Evolutionary conservation across 768 basidiomycete genomes (phyloP), one percentile per base, ranked within the genome.

Genomic region (Podaxis pistillaris): DNA sequence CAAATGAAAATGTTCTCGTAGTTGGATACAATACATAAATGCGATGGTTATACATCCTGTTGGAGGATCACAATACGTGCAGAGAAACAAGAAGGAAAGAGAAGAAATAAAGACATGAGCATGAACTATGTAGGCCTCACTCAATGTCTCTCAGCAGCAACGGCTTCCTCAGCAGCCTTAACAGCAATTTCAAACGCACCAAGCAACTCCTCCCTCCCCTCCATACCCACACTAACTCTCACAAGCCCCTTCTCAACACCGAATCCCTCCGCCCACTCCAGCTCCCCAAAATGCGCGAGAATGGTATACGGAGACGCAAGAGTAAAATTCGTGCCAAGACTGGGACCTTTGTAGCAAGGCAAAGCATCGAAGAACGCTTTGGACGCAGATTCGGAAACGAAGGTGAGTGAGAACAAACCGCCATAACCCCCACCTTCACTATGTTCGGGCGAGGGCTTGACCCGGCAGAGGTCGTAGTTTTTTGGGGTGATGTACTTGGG

Each of bases 261-360:
- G 74, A 85, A 96, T 64, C 81, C 76, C 55, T 84, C 88, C 15
- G 96, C 96, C 96, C 96, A 99, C 40, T 90, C 92, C 65, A 96
- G 76, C 74, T 99, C 96, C 0, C 76, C 71, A 67, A 86, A 98
- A 73, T 98, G 96, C 40, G 93, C 96, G 26, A 99, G 80, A 62
- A 98, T 87, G 9, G 93, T 92, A 72, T 93, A 98, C 26, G 96
- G 96, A 67, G 88, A 95, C 36, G 94, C 94, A 33, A 98, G 82
- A 1, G 96, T 98, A 73, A 98, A 98, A 80, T 94, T 97, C 22
- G 96, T 98, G 1, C 96, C 96, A 8, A 93, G 81, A 69, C 88
- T 89, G 0, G 96, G 96, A 2, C 96, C 96, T 72, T 98, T 99
- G 66, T 84, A 83, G 73, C 88, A 94, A 7, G 83, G 81, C 41